Evolutionary conservation across 2,329 filamentous ascomycete genomes (phyloP).

Genomic region (Fusarium aywerte): DNA sequence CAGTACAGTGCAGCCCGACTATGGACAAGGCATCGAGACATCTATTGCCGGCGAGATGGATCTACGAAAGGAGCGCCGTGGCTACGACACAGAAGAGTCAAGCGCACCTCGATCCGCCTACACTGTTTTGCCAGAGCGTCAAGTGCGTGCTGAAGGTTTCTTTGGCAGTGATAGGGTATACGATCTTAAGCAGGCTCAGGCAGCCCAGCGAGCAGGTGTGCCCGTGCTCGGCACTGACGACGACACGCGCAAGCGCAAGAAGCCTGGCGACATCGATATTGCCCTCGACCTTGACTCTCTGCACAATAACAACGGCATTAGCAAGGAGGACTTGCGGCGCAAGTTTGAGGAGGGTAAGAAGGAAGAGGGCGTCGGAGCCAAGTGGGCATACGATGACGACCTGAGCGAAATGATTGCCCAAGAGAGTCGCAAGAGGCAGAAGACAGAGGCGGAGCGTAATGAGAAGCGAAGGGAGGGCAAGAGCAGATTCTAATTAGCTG

Average conservation of each 20-base stretch:
- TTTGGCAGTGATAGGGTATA: slow-evolving; percentile 96
- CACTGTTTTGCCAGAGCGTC: slow-evolving; percentile 88
- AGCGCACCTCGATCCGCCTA: slow-evolving; percentile 82
- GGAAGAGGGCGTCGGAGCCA: slow-evolving; percentile 73
- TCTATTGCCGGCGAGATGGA: slow-evolving; percentile 89
- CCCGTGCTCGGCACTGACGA: slow-evolving; percentile 85
- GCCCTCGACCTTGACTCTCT: slow-evolving; percentile 88
- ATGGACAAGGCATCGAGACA: slow-evolving; percentile 74
- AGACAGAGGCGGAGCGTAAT: slow-evolving; percentile 83
- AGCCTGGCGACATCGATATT: slow-evolving; percentile 94
- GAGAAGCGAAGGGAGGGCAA: slow-evolving; percentile 70
- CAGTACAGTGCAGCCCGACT: slow-evolving; percentile 84
- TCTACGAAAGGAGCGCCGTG: slow-evolving; percentile 82
- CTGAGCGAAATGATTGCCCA: slow-evolving; percentile 95
- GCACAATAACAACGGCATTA: slow-evolving; percentile 77
- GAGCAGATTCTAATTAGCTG: slow-evolving; percentile 58
- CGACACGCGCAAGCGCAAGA: slow-evolving; percentile 85
- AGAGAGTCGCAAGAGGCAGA: slow-evolving; percentile 89
- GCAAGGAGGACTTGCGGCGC: slow-evolving; percentile 83
- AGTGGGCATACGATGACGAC: slow-evolving; percentile 85
- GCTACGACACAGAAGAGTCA: slow-evolving; percentile 86
- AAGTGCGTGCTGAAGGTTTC: slow-evolving; percentile 88
- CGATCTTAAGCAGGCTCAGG: slow-evolving; percentile 72
- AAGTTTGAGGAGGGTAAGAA: slow-evolving; percentile 80
- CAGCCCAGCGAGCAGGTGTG: slow-evolving; percentile 62